Conservation (phyloP, 805 yeast genomes). For the Ascoidea rubescens region DNA sequence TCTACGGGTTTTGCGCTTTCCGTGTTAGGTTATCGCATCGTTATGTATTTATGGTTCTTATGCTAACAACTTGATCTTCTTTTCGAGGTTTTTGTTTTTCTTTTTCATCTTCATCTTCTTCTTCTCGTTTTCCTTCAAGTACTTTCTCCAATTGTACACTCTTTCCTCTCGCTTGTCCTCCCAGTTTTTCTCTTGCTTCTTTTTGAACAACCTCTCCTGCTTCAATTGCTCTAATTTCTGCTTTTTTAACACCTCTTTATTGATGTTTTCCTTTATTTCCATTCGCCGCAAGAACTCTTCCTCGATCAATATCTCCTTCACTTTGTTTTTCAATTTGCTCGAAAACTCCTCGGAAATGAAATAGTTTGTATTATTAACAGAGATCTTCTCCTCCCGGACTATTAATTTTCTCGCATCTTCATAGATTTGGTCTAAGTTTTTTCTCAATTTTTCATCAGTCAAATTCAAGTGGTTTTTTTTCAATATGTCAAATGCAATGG, state of each 20-base stretch:
- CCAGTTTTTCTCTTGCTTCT: conserved; percentile 36
- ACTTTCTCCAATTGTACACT: conserved; percentile 47
- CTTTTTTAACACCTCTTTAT: conserved; percentile 25
- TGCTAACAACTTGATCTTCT: too few species aligned
- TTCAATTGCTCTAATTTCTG: conserved; percentile 16
- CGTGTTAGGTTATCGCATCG: too few species aligned
- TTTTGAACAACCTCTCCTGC: conserved; percentile 20
- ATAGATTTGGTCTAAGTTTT: conserved; percentile 27
- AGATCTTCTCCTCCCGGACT: conserved; percentile 23
- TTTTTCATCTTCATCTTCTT: conserved; percentile 25
- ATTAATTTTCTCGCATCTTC: conserved; percentile 27
- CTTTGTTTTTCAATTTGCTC: conserved; percentile 26
- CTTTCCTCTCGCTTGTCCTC: conserved; percentile 44
- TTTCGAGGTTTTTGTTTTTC: not conserved
- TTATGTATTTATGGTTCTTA: too few species aligned
- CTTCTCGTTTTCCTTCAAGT: conserved; percentile 27
- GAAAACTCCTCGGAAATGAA: conserved; percentile 19
- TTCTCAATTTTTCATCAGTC: not conserved
- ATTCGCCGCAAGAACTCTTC: conserved; percentile 29
- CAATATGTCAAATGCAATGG: conserved; percentile 46
- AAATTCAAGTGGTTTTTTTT: conserved; percentile 37
- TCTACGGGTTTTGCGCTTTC: too few species aligned
- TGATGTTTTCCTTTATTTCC: conserved; percentile 26
- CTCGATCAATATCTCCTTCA: conserved; percentile 29
- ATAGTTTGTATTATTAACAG: conserved; percentile 17